Evolutionary conservation across 805 yeast genomes (phyloP).

Genomic region (Candida insectalens): DNA sequence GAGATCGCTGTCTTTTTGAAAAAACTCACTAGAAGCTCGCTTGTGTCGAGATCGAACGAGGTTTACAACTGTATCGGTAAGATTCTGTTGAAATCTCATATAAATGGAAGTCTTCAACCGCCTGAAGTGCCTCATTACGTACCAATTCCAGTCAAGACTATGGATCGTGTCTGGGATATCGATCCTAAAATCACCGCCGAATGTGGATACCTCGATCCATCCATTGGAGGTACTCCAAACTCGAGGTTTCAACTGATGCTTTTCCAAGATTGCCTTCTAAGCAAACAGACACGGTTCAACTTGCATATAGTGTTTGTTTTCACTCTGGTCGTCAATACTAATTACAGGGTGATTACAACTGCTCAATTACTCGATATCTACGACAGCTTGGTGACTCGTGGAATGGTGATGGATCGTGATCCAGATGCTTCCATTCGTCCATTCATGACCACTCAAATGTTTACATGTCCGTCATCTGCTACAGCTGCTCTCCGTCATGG

Average conservation of each 20-base stretch:
- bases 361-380: constrained; percentile 78
- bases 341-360: constrained; percentile 50
- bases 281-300: constrained; percentile 49
- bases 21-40: constrained; percentile 44
- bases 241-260: constrained; percentile 51
- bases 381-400: constrained; percentile 63
- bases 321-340: constrained; percentile 50
- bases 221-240: neutral
- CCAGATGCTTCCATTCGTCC: constrained; percentile 74
- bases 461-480: constrained; percentile 82
- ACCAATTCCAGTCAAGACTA: constrained; percentile 16
- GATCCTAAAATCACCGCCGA: constrained; percentile 31
- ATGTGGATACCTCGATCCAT: constrained; percentile 30
- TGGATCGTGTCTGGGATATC: constrained; percentile 35
- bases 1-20: constrained; percentile 61
- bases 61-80: constrained; percentile 43
- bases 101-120: constrained; percentile 32
- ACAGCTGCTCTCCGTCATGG: constrained; percentile 53
- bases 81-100: constrained; percentile 57
- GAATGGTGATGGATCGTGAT: constrained; percentile 69
- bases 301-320: constrained; percentile 60
- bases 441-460: constrained; percentile 72
- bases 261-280: constrained; percentile 61
- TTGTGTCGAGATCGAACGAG: constrained; percentile 37
- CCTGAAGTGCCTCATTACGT: constrained; percentile 7